Conservation (phyloP, 2,329 filamentous ascomycete species). For the Bipolaris cookei region DNA sequence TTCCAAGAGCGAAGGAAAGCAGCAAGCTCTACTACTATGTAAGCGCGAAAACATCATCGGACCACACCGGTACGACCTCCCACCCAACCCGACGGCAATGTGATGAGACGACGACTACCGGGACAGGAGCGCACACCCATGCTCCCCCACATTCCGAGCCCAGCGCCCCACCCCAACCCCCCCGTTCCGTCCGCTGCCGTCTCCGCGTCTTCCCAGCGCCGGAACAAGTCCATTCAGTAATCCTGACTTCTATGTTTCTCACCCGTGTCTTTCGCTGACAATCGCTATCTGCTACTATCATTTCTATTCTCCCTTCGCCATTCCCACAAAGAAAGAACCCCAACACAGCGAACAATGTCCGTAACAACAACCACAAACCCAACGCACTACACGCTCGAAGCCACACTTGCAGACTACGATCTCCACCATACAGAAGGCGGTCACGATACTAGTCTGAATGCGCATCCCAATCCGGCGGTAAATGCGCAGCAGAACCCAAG, state of each 20-base stretch:
- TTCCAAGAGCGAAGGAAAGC: neutral
- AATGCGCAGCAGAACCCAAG: conserved; percentile 25
- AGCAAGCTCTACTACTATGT: conserved; percentile 10
- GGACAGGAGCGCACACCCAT: neutral
- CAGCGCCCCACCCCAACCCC: neutral
- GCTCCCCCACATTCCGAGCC: conserved; percentile 30
- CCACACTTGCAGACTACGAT: conserved; percentile 55
- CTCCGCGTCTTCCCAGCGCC: conserved; percentile 12
- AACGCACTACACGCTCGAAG: conserved; percentile 44
- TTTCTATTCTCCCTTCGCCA: too few species aligned
- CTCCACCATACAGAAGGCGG: conserved; percentile 51
- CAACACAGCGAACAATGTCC: conserved; percentile 46
- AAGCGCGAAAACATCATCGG: conserved; percentile 4
- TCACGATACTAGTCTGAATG: conserved; percentile 33
- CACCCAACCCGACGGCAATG: conserved; percentile 4
- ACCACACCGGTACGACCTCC: neutral
- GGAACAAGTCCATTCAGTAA: neutral
- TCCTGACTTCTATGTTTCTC: neutral
- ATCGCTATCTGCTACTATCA: too few species aligned
- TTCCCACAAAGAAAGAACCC: too few species aligned
- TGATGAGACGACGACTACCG: neutral
- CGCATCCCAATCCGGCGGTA: conserved; percentile 36
- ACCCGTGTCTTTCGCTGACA: neutral
- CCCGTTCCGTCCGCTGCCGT: neutral
- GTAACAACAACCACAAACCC: conserved; percentile 54